Conservation (phyloP, 495 filamentous ascomycete genomes). For the Amphirosellinia nigrospora region DNA sequence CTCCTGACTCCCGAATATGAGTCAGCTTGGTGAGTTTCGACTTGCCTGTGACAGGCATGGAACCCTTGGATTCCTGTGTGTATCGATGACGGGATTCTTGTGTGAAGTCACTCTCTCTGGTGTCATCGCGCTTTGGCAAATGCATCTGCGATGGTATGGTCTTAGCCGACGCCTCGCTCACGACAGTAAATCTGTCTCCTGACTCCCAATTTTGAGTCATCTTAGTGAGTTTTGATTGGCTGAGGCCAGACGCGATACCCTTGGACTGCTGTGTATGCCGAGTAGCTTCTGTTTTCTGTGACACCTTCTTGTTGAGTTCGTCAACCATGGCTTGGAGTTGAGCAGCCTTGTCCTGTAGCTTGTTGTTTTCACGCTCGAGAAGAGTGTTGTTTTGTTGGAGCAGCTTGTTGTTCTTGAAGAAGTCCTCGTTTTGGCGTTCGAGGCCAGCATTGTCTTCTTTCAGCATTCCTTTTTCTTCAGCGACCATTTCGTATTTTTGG, state of each 20-base stretch:
- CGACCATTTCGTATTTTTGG: conserved; percentile 34
- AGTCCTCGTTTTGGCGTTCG: conserved; percentile 53
- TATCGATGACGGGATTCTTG: conserved; percentile 35
- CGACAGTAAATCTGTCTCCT: conserved; percentile 33
- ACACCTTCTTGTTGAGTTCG: conserved; percentile 42
- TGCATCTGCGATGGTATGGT: conserved; percentile 38
- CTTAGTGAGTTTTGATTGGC: conserved; percentile 41
- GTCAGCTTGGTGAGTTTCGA: conserved; percentile 45
- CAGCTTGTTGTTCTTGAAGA: conserved; percentile 54
- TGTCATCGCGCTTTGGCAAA: conserved; percentile 46
- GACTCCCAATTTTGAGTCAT: conserved; percentile 47
- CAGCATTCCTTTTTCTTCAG: conserved; percentile 46
- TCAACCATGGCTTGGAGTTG: conserved; percentile 46
- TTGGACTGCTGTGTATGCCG: conserved; percentile 35
- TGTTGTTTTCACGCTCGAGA: conserved; percentile 34
- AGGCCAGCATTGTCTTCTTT: conserved; percentile 51
- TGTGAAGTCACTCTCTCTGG: conserved; percentile 47
- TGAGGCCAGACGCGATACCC: conserved; percentile 39
- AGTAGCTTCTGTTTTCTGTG: conserved; percentile 32
- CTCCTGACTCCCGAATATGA: conserved; percentile 45
- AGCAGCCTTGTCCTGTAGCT: conserved; percentile 45
- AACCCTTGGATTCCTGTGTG: conserved; percentile 42
- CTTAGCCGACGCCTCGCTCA: conserved; percentile 37
- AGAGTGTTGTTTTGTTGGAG: conserved; percentile 49
- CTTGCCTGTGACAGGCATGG: conserved; percentile 39